Conservation (phyloP, 2,329 filamentous ascomycete genomes). For the Penicillium carneum region DNA sequence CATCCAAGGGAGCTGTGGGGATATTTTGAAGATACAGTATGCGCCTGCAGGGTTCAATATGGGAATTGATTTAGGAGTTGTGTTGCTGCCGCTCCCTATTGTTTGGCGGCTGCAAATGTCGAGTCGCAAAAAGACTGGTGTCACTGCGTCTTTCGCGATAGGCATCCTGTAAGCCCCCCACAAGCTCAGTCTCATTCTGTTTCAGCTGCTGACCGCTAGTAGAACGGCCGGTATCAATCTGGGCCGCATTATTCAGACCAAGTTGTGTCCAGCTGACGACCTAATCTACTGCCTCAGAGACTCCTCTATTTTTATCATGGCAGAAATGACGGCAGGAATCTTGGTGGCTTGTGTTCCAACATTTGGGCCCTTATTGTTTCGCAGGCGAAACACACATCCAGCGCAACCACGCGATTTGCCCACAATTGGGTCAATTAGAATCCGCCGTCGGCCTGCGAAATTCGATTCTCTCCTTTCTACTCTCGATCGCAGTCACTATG, state of each 20-base stretch:
- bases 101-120: conserved; percentile 25
- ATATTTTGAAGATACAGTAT: conserved; percentile 20
- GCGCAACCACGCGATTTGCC: conserved; percentile 13
- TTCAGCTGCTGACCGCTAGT: conserved; percentile 3
- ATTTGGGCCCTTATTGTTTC: conserved; percentile 23
- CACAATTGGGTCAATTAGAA: conserved; percentile 16
- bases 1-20: conserved; percentile 20
- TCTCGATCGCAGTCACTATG: conserved; percentile 1
- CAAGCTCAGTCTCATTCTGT: background rate
- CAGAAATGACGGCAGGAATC: conserved; percentile 26
- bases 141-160: conserved; percentile 21
- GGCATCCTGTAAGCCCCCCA: conserved; percentile 19
- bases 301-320: conserved; percentile 23
- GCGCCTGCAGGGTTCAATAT: conserved; percentile 28
- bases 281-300: conserved; percentile 22
- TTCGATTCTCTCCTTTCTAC: conserved; percentile 12
- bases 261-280: conserved; percentile 15
- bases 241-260: conserved; percentile 24
- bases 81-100: conserved; percentile 20
- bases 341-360: conserved; percentile 26
- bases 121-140: conserved; percentile 22
- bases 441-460: conserved; percentile 9
- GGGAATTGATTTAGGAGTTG: conserved; percentile 21
- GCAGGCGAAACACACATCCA: conserved; percentile 15
- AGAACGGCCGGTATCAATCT: conserved; percentile 26